Evolutionary conservation across 2,329 filamentous ascomycete species (phyloP), one percentile per base, ranked within the genome.

Genomic region (Diaporthe sp.): DNA sequence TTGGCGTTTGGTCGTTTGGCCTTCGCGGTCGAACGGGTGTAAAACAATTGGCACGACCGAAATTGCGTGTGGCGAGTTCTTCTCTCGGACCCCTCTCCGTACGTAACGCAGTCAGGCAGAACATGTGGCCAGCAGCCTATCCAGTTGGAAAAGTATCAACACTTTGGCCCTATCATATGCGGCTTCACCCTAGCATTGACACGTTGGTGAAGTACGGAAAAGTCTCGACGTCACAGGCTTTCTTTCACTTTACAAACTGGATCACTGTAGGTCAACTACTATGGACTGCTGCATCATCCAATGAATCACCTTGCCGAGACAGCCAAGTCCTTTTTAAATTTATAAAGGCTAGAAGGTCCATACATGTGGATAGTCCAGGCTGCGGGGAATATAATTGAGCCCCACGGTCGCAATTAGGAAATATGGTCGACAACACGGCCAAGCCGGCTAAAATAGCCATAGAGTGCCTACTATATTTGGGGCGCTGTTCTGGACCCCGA

Each of bases 321-420:
- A 3, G 4, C 12, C 13, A 25, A n/a, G 7, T 19, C 5, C 5
- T 5, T 44, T 5, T 22, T 22, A 6, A 46, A 19, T 4, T 2
- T 31, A 9, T 2, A 8, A 10, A 49, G 0, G 4, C 4, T 2
- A n/a, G 3, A 1, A 8, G 2, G 2, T 31, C 5, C 6, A 39
- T 17, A 17, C 7, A 39, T 8, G 2, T 3, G 9, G 5, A 19
- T 4, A 37, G 28, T 8, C 12, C 6, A 51, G 44, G 15, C 22
- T 3, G 17, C 17, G 31, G 12, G 2, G 4, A 4, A 17, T 8
- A 8, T 9, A 3, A 6, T 4, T 9, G 1, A 3, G 10, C 5
- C 1, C 34, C 10, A 7, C 1, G 19, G 17, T 49, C n/a, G 25
- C 42, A 15, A n/a, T n/a, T 3, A 5, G 42, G 31, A 31, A 49